Evolutionary conservation across 257 asterid species (phyloP).

Genomic region (Fraxinus pennsylvanica): DNA sequence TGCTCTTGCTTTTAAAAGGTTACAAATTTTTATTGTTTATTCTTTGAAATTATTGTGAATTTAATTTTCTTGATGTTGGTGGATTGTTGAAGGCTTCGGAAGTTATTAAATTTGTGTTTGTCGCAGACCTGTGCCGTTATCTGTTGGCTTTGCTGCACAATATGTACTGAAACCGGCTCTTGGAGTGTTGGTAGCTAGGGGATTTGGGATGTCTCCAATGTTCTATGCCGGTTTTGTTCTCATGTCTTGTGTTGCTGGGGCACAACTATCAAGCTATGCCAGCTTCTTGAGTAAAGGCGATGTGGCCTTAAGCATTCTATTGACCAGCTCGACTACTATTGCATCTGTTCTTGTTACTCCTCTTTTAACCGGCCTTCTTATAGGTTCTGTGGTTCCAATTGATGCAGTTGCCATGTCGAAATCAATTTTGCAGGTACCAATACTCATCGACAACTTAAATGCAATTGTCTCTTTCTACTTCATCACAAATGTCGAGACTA

Average conservation of each 20-base stretch:
- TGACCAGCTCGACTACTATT: conserved; percentile 89
- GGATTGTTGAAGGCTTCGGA: background rate
- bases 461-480: background rate
- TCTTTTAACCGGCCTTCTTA: conserved; percentile 81
- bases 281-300: conserved; percentile 95
- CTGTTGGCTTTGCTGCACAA: conserved; percentile 78
- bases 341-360: conserved; percentile 90
- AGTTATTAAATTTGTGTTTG: conserved; percentile 12
- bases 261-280: conserved; percentile 95
- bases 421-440: conserved; percentile 84
- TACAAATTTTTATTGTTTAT: conserved; percentile 7
- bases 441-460: conserved; percentile 3
- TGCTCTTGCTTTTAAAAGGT: conserved; percentile 92
- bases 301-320: conserved; percentile 89
- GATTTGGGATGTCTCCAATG: conserved; percentile 74
- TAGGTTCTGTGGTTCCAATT: conserved; percentile 96
- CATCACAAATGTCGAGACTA: too few species aligned
- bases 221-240: conserved; percentile 86
- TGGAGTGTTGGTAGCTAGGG: conserved; percentile 78
- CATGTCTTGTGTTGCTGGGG: conserved; percentile 92
- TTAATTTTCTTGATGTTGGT: background rate
- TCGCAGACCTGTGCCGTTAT: conserved; percentile 79
- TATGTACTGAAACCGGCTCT: conserved; percentile 78
- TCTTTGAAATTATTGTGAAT: background rate
- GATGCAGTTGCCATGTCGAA: conserved; percentile 96